Evolutionary conservation across 192 early-diverging fungal genomes (phyloP), one percentile per base, ranked within the genome.

Genomic region (Mortierella claussenii): DNA sequence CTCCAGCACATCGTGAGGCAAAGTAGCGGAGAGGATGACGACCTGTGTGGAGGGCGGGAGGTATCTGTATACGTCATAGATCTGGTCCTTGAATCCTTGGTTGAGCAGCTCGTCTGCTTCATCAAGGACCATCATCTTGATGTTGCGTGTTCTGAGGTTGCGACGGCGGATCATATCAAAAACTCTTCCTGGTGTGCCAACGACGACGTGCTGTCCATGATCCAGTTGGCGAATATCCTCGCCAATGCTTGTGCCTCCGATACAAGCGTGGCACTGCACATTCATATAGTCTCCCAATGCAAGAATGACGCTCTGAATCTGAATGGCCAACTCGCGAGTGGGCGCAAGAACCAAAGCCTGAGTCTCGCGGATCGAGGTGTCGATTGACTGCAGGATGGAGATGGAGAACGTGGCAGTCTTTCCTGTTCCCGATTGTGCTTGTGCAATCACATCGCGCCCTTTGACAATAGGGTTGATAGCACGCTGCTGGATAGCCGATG

Each of bases 321-420:
- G 96, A 42, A 89, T 91, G 0, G 97, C 97, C 50, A 99, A 88
- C 89, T 99, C 97, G 55, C 97, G 91, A 2, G 97, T 98, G 10
- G 97, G 97, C 24, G 94, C 92, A 32, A 98, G 80, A 34, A 98
- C 92, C 37, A 98, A 86, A 9, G 94, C 96, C 75, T 99, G 97
- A 0, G 92, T 94, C 68, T 98, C 96, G 57, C 94, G 86, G 17
- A 92, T 63, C 12, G 89, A 85, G 12, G 95, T 96, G 59, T 96
- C 94, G 73, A 98, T 96, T 17, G 83, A 82, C 79, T 98, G 96
- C 33, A 98, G 84, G 40, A 91, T 92, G 12, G 94, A 93, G 61
- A 98, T 98, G 2, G 94, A 95, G 82, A 98, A 96, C 0, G 97
- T 97, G 37, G 95, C 97, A 0, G 97, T 98, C 80, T 98, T 98